Base-by-base conservation (phyloP, 352 stramenopile species). In the Pythium myriotylum region DNA sequence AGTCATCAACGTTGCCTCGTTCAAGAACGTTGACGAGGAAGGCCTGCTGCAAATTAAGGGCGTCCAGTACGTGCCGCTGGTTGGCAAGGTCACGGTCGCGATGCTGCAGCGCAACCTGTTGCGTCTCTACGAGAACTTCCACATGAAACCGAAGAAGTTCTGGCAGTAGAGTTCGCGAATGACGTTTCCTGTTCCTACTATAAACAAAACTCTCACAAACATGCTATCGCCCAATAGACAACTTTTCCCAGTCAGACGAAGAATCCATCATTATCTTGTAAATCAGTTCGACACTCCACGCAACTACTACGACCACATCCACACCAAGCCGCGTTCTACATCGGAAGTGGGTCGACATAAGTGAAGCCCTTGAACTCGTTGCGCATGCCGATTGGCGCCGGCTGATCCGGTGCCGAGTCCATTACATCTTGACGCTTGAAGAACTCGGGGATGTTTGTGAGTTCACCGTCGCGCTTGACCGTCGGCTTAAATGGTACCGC, bases 41-140 rank as follows among this genome's bases (percentile, higher is more conserved):
- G 78, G 77, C 27, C 75, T 99, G 19, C 48, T 97, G 16, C 76
- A 96, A 62, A 92, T 98, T 53, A 77, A 84, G 13, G 95, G 94
- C 47, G 90, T 98, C 32, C 88, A 88, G 58, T 98, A 98, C 79
- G 90, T 99, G 54, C 91, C 95, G 26, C 86, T 98, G 27, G 95
- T 99, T 24, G 97, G 97, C 50, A 98, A 98, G 70, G 96, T 99
- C 37, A 99, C 97, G 4, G 95, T 99, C 32, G 94, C 96, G 32
- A 97, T 98, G 79, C 77, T 99, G 23, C 91, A 99, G 76, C 85
- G 95, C 59, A 99, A 98, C 81, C 76, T 99, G 32, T 81, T 98
- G 59, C 84, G 89, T 65, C 76, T 99, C 22, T 97, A 98, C 81
- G 91, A 98, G 68, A 97, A 98, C 75, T 98, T 98, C 74, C 93